These are phyloP conservation scores for Globisporangium cystogenes DNA, from an alignment of 352 stramenopile species.

Conservation along the genomic window DNA sequence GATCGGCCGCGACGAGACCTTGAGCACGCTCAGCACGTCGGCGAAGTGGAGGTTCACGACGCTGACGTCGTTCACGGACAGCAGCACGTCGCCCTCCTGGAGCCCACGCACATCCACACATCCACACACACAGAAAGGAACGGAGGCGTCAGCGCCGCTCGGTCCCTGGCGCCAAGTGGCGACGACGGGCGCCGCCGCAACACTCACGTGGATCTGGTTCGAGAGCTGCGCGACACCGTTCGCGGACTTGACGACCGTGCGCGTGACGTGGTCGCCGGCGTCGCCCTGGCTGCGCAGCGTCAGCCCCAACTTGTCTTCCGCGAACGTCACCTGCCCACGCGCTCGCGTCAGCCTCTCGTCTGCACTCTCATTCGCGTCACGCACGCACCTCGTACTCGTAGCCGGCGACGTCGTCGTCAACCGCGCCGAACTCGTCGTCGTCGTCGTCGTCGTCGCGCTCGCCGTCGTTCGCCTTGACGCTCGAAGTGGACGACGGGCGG, in stretches of 20 bases:
- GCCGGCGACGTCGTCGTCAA: constrained; percentile 6
- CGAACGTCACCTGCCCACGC: constrained; percentile 39
- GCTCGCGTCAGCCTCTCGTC: not conserved
- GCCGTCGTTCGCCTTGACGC: constrained; percentile 13
- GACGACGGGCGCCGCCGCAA: no score
- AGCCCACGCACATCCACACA: constrained; percentile 4
- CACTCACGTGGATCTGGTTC: constrained; percentile 45
- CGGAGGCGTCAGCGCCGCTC: no score
- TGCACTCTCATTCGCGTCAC: not conserved
- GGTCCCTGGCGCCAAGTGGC: no score
- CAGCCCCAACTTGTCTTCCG: constrained; percentile 49
- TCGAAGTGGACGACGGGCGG: constrained; percentile 15
- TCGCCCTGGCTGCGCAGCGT: constrained; percentile 39
- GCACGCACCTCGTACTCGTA: constrained; percentile 12
- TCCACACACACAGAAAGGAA: no score
- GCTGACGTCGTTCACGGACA: constrained; percentile 66
- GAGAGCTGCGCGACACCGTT: constrained; percentile 40
- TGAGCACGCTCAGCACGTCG: constrained; percentile 63
- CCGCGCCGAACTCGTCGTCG: not conserved
- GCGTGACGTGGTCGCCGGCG: constrained; percentile 14
- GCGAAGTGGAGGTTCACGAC: constrained; percentile 58
- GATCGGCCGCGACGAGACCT: constrained; percentile 59
- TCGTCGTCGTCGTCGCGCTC: constrained; percentile 12
- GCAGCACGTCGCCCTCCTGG: constrained; percentile 64
- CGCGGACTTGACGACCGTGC: constrained; percentile 53